Evolutionary conservation across 2,329 filamentous ascomycete species (phyloP).

Genomic region (Cordyceps cateniannulata): DNA sequence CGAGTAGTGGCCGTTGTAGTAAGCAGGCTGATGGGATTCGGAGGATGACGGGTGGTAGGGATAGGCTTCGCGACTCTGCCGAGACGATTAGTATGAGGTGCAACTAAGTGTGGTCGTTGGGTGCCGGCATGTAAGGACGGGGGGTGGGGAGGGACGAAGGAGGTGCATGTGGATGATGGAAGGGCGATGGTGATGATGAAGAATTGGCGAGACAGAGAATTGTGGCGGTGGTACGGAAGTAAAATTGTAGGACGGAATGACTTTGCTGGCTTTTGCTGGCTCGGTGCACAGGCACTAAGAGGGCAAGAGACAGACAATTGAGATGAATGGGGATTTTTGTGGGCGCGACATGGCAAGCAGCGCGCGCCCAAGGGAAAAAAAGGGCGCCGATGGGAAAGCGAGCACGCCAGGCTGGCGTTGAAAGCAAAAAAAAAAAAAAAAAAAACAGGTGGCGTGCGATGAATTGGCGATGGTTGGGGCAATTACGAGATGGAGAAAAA

Average conservation of each 20-base stretch:
- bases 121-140: neutral
- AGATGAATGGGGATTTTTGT: constrained; percentile 12
- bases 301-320: constrained; percentile 1
- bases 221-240: neutral
- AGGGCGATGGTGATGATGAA: neutral
- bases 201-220: constrained; percentile 2
- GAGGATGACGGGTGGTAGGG: constrained; percentile 34
- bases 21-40: constrained; percentile 37
- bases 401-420: no score
- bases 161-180: constrained; percentile 15
- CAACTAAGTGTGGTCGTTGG: constrained; percentile 17
- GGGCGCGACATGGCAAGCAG: constrained; percentile 1
- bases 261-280: neutral
- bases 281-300: constrained; percentile 10
- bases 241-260: neutral
- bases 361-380: neutral
- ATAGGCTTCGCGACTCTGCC: constrained; percentile 46
- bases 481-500: constrained; percentile 19
- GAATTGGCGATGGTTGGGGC: neutral
- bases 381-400: neutral
- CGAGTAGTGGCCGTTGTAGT: constrained; percentile 43
- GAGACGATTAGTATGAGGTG: constrained; percentile 15
- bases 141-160: constrained; percentile 12
- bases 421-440: neutral
- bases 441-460: neutral